Evolutionary conservation across 345 rosid species (phyloP).

Genomic region (Conringia planisiliqua): DNA sequence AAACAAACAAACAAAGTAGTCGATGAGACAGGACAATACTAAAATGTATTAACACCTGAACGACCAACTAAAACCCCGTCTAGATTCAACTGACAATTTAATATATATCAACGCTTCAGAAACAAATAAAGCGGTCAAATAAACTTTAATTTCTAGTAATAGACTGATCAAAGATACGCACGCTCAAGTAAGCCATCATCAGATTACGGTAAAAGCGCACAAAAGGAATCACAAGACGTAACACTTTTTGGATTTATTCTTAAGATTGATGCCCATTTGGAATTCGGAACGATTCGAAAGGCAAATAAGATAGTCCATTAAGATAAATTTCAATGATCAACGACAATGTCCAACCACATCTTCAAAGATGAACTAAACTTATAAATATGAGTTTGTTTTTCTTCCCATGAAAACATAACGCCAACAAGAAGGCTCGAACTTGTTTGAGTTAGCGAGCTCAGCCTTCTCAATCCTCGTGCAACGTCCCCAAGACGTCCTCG

Average conservation of each 20-base stretch:
- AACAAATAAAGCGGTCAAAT: neutral
- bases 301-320: neutral
- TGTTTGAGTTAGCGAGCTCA: neutral
- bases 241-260: neutral
- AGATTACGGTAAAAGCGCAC: neutral
- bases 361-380: neutral
- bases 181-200: neutral
- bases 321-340: conserved; percentile 1
- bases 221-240: neutral
- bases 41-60: neutral
- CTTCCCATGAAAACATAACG: neutral
- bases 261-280: neutral
- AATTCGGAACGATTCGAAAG: neutral
- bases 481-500: conserved; percentile 81
- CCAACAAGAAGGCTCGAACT: neutral
- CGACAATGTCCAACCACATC: conserved; percentile 1
- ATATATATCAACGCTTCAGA: too few species aligned
- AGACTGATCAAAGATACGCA: neutral
- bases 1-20: neutral
- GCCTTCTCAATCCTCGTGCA: conserved; percentile 46
- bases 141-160: neutral
- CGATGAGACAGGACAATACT: neutral
- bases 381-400: neutral
- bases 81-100: too few species aligned
- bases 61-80: neutral